Base-by-base conservation (phyloP, 257 asterid species). In the Vinca minor region DNA sequence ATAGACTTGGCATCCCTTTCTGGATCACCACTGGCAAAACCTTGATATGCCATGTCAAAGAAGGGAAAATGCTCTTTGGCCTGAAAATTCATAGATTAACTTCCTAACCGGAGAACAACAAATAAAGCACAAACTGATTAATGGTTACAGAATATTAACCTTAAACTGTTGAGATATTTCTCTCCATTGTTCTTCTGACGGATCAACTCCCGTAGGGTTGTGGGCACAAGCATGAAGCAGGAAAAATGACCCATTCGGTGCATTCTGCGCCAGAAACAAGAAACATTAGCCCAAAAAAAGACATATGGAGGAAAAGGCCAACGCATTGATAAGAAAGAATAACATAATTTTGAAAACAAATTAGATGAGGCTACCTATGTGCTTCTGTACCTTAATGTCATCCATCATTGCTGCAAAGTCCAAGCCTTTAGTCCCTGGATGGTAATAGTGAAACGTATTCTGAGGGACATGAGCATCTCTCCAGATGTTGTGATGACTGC, bases 41-140 rank as follows among this genome's bases (percentile, higher is more conserved):
- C 98, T 89, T 93, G 98, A 80, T 93, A 93, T 61, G 98, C 98
- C 98, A 93, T 93, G 80, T 93, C 98, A 67, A 93, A 93, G 64
- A 89, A 80, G 68, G 98, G 91, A 69, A 82, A 85, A 73, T 93
- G 98, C 32, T 94, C 96, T 76, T 87, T 89, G 56, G 77, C 87
- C 98, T 93, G 84, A 75, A 67, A 67, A 62, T 32, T 53, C 68
- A 61, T 35, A 52, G 6, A 10, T 38, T 32, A 10, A 67, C 46
- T 52, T 38, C 36, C 62, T 17, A 44, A 47, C 1, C 50, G 18
- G 42, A 62, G 42, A 55, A 35, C 2, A 25, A 60, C 32, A 35
- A 46, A 21, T 29, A 66, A 36, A 18, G 4, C 42, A 29, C n/a
- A 56, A 44, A 68, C 60, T 3, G 31, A 45, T 11, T 3, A 32